Conservation (phyloP, 179 eudicot genomes). For the Gypsophila paniculata region DNA sequence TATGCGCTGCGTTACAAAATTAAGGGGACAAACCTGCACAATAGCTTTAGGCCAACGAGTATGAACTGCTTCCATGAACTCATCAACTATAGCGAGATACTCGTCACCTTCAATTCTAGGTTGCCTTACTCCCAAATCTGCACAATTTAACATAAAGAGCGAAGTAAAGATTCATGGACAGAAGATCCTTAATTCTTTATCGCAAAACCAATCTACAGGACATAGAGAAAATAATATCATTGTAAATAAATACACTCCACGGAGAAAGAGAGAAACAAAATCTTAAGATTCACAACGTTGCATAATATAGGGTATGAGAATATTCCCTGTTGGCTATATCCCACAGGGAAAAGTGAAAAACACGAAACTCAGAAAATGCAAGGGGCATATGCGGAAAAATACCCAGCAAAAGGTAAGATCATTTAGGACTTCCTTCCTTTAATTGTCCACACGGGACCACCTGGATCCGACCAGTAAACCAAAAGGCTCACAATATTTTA, state of each 20-base stretch:
- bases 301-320: no score
- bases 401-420: no score
- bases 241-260: background rate
- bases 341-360: background rate
- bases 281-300: background rate
- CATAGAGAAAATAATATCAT: background rate
- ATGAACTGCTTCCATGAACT: constrained; percentile 90
- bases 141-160: constrained; percentile 24
- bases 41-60: constrained; percentile 99
- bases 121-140: constrained; percentile 92
- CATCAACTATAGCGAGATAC: constrained; percentile 76
- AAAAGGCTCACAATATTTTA: no score
- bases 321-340: background rate
- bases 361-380: background rate
- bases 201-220: background rate
- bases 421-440: no score
- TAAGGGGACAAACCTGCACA: constrained; percentile 67
- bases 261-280: background rate
- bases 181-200: no score
- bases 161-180: no score
- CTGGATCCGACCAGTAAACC: no score
- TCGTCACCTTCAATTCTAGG: constrained; percentile 94
- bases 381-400: background rate
- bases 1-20: background rate
- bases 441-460: no score